These are phyloP conservation scores for Trichoderma polysporum DNA, from an alignment of 2,329 filamentous ascomycete species.

Conservation along the genomic window DNA sequence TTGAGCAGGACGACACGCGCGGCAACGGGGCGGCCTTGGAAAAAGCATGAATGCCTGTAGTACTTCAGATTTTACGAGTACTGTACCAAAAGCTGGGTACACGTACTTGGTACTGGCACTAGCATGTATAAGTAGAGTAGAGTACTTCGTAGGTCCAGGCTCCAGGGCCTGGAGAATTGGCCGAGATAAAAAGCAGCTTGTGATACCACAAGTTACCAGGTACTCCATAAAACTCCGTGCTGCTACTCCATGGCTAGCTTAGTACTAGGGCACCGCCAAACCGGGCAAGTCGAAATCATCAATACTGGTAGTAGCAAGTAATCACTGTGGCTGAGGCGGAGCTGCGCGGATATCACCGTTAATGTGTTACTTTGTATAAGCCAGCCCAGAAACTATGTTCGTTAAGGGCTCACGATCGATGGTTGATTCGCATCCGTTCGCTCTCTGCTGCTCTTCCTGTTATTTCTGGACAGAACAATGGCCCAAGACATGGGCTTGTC, in stretches of 20 bases:
- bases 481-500: too few relatives aligned
- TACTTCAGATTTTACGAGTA: background rate
- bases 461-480: background rate
- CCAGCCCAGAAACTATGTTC: background rate
- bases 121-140: background rate
- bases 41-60: background rate
- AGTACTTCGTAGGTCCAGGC: background rate
- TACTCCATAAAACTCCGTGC: background rate
- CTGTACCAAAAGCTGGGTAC: too few relatives aligned
- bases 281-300: conserved; percentile 11
- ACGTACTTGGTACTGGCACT: too few relatives aligned
- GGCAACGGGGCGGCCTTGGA: background rate
- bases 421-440: background rate
- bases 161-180: conserved; percentile 8
- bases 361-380: background rate
- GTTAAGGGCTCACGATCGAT: too few relatives aligned
- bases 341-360: conserved; percentile 2
- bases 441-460: background rate
- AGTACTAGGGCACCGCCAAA: background rate
- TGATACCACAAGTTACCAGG: background rate
- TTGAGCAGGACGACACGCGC: background rate
- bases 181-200: background rate
- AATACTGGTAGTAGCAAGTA: background rate
- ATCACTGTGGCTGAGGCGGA: background rate
- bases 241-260: background rate